Base-by-base conservation (phyloP, 2,329 filamentous ascomycete species). In the Cryphonectria parasitica region DNA sequence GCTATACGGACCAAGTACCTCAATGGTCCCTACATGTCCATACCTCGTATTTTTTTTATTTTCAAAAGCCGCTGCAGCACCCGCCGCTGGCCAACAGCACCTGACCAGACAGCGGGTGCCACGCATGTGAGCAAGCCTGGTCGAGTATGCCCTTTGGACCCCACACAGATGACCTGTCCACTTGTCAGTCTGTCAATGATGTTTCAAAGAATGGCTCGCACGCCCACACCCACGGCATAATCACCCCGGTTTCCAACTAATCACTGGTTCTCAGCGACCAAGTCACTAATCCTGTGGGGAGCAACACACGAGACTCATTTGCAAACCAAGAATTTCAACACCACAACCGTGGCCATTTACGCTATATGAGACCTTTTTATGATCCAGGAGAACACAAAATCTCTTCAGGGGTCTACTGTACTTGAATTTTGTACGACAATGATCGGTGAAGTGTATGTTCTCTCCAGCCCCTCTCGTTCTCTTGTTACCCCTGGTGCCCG, bases 131-230 rank as follows among this genome's bases (percentile, higher is more conserved):
- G n/a, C 58, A 64, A 31, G 63, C n/a, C 39, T 64, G 62, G 62
- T 64, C n/a, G 43, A 45, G 17, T 4, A 64, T 19, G 25, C 39
- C 39, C 13, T 63, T 63, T 52, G 43, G 63, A 64, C 63, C 28
- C 41, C 63, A 64, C 63, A 64, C 63, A 64, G 63, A 64, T 64
- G 63, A 64, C 63, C 43, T 64, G 63, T 64, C 43, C 63, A 52
- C 41, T 34, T 25, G 63, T 52, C 63, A n/a, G 58, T n/a, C 34
- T 15, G 22, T 61, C 34, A 61, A 15, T 39, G 34, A n/a, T 61
- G 58, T 61, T 61, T 39, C 58, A 39, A 39, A n/a, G 11, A 39
- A 61, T 39, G 58, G 58, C n/a, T 61, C 31, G 58, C 58, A 22
- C 61, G n/a, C n/a, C 22, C 45, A 28, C 61, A 64, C 19, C 36